These are phyloP conservation scores for Chalciporus pseudorubinellus DNA, from an alignment of 768 basidiomycete genomes.

Conservation along the genomic window DNA sequence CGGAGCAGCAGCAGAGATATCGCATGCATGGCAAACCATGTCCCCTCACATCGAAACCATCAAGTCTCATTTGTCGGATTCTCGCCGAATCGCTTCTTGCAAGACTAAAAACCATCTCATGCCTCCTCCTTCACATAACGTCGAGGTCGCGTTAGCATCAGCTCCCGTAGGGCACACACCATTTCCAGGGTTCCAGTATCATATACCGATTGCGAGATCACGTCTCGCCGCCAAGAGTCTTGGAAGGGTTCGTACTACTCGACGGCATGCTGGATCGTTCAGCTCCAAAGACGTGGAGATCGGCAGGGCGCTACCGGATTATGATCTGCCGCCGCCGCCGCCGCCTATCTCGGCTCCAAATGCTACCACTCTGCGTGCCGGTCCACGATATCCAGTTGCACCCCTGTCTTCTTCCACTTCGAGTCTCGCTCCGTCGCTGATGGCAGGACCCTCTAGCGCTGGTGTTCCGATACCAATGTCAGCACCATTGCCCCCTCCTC, in stretches of 20 bases:
- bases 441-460: conserved; percentile 3
- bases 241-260: conserved; percentile 52
- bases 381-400: conserved; percentile 46
- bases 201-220: conserved; percentile 30
- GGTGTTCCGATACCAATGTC: conserved; percentile 8
- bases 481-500: conserved; percentile 13
- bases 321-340: conserved; percentile 37
- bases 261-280: conserved; percentile 93
- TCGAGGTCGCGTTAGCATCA: conserved; percentile 28
- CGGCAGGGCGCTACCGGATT: conserved; percentile 76
- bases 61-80: conserved; percentile 56
- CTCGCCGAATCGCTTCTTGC: conserved; percentile 34
- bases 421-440: conserved; percentile 12
- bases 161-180: conserved; percentile 25
- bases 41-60: conserved; percentile 68
- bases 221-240: conserved; percentile 27
- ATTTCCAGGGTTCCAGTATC: conserved; percentile 19
- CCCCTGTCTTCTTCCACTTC: conserved; percentile 32
- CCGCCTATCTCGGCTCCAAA: conserved; percentile 22
- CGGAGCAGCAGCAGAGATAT: conserved; percentile 86
- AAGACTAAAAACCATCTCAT: conserved; percentile 29
- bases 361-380: conserved; percentile 41
- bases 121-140: conserved; percentile 23
- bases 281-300: conserved; percentile 89
- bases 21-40: conserved; percentile 79